Conservation (phyloP, 2,329 filamentous ascomycete species). For the Phaeoacremonium minimum region DNA sequence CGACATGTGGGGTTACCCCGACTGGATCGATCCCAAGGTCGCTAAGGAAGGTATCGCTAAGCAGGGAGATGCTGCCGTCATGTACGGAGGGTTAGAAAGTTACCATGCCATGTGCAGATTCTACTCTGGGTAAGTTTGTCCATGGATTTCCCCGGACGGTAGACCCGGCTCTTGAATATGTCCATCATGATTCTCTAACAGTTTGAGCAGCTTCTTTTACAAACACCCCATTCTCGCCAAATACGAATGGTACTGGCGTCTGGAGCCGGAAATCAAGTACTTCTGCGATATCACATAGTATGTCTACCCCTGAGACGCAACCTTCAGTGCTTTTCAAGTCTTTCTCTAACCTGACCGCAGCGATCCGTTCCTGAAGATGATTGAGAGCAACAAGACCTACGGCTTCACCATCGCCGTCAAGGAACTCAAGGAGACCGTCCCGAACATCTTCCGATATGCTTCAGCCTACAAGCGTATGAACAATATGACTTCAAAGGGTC, state of each 20-base stretch:
- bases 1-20: constrained; percentile 92
- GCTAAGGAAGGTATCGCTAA: constrained; percentile 94
- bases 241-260: constrained; percentile 99
- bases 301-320: constrained; percentile 17
- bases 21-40: constrained; percentile 92
- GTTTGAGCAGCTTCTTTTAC: constrained; percentile 74
- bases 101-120: constrained; percentile 99
- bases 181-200: no score
- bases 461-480: constrained; percentile 93
- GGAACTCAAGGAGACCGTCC: constrained; percentile 93
- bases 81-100: constrained; percentile 98
- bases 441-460: constrained; percentile 98
- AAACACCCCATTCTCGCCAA: constrained; percentile 92
- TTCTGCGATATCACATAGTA: constrained; percentile 99
- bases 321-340: background rate
- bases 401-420: constrained; percentile 99
- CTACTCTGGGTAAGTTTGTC: constrained; percentile 82
- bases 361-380: constrained; percentile 95
- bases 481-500: constrained; percentile 82
- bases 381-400: constrained; percentile 91
- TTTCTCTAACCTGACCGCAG: constrained; percentile 35
- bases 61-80: constrained; percentile 94
- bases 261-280: constrained; percentile 99
- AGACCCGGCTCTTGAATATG: no score
- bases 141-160: no score